These are phyloP conservation scores for Pulveroboletus sp. DNA, from an alignment of 768 basidiomycete genomes.

Conservation along the genomic window DNA sequence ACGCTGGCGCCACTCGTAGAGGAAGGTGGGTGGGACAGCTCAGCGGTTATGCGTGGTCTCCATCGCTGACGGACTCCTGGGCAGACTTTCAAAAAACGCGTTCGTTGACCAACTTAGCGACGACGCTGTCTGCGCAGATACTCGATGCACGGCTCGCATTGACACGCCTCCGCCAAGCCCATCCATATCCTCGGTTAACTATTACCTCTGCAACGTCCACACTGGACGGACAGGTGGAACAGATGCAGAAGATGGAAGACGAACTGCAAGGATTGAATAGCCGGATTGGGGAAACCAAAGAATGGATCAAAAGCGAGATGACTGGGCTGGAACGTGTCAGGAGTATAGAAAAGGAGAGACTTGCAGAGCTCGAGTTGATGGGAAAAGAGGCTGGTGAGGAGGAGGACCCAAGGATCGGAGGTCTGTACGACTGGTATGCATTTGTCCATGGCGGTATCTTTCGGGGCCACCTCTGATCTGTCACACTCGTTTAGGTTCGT, in stretches of 20 bases:
- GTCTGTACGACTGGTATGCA: slow-evolving; percentile 67
- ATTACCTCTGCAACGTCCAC: slow-evolving; percentile 68
- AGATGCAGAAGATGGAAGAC: slow-evolving; percentile 76
- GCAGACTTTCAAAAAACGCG: slow-evolving; percentile 61
- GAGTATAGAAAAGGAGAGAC: slow-evolving; percentile 64
- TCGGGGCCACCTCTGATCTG: not conserved
- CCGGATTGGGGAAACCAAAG: slow-evolving; percentile 51
- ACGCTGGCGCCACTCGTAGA: slow-evolving; percentile 66
- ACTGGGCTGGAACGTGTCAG: slow-evolving; percentile 56
- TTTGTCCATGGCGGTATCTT: not conserved
- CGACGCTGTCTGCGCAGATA: slow-evolving; percentile 67
- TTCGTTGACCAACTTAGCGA: slow-evolving; percentile 48
- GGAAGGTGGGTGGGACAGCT: slow-evolving; percentile 43
- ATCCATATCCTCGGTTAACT: slow-evolving; percentile 78
- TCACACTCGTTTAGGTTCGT: slow-evolving; percentile 53
- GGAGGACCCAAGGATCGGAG: slow-evolving; percentile 61
- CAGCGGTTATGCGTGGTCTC: not conserved
- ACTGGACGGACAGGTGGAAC: slow-evolving; percentile 68
- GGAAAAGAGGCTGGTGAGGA: slow-evolving; percentile 49
- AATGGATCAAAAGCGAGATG: slow-evolving; percentile 53
- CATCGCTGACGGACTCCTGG: not conserved
- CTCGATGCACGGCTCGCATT: slow-evolving; percentile 78
- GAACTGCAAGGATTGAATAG: slow-evolving; percentile 52
- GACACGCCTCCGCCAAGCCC: slow-evolving; percentile 73
- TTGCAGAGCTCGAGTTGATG: slow-evolving; percentile 48